Conservation (phyloP, 345 rosid genomes). For the Eutrema heterophyllum region DNA sequence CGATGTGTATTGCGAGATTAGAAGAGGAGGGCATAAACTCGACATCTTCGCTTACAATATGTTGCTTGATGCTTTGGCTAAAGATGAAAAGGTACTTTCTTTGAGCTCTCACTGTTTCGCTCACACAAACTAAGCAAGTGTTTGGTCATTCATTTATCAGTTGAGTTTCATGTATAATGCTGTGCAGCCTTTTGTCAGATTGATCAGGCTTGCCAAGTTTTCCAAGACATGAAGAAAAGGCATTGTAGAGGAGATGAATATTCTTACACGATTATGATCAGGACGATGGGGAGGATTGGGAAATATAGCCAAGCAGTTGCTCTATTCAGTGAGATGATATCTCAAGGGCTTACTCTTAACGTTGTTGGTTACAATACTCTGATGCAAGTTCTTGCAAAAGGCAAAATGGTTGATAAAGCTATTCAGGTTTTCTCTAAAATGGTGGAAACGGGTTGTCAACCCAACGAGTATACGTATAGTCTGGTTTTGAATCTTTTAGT, state of each 20-base stretch:
- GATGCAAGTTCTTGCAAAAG: slow-evolving; percentile 66
- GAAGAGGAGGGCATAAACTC: slow-evolving; percentile 58
- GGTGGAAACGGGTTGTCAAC: slow-evolving; percentile 56
- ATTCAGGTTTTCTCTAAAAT: slow-evolving; percentile 66
- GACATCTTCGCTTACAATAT: slow-evolving; percentile 82
- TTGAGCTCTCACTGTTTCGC: not conserved
- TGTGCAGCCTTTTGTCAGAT: slow-evolving; percentile 68
- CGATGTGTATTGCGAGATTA: slow-evolving; percentile 60
- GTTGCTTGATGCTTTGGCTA: slow-evolving; percentile 83
- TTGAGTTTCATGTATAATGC: slow-evolving; percentile 48
- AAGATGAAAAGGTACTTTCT: slow-evolving; percentile 60
- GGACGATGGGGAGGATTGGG: slow-evolving; percentile 68
- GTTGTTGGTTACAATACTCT: slow-evolving; percentile 69
- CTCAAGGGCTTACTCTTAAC: slow-evolving; percentile 48
- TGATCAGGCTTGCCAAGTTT: slow-evolving; percentile 62
- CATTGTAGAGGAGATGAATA: slow-evolving; percentile 74
- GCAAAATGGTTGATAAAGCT: slow-evolving; percentile 65
- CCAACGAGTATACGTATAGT: slow-evolving; percentile 66
- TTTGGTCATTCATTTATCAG: not conserved
- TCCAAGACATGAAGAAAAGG: slow-evolving; percentile 71
- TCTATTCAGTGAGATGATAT: slow-evolving; percentile 68
- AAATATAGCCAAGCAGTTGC: slow-evolving; percentile 49
- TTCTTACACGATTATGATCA: slow-evolving; percentile 81
- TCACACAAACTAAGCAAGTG: not conserved
- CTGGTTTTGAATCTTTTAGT: slow-evolving; percentile 56